Conservation (phyloP, 2,329 filamentous ascomycete genomes). For the Trichocomaceae sp. region DNA sequence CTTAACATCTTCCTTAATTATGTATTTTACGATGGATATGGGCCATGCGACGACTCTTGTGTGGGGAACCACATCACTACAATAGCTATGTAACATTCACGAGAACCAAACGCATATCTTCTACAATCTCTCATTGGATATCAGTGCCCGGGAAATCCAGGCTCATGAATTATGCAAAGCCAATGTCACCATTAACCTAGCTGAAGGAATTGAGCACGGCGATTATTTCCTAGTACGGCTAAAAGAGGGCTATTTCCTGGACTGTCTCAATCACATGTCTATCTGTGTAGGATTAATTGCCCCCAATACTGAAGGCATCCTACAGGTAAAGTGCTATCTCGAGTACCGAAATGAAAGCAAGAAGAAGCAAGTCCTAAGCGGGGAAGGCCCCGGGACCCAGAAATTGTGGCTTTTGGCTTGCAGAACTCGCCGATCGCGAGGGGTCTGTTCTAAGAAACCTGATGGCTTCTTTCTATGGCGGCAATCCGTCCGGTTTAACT, state of each 20-base stretch:
- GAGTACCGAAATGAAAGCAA: neutral
- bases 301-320: neutral
- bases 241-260: neutral
- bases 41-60: neutral
- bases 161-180: neutral
- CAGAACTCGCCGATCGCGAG: slow-evolving; percentile 5
- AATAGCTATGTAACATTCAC: neutral
- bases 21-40: slow-evolving; percentile 1
- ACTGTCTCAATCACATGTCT: neutral
- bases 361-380: neutral
- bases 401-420: slow-evolving; percentile 1
- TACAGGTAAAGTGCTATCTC: neutral
- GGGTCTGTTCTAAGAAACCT: neutral
- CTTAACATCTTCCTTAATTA: neutral
- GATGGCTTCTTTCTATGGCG: too few relatives aligned
- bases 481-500: neutral
- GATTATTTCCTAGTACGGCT: neutral
- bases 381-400: neutral
- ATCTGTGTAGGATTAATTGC: neutral
- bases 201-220: neutral
- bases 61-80: neutral
- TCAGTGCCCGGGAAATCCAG: neutral
- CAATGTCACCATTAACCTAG: neutral
- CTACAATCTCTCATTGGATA: neutral
- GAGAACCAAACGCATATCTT: neutral